Conservation (phyloP, 768 basidiomycete species). For the Boletus rex-veris region DNA sequence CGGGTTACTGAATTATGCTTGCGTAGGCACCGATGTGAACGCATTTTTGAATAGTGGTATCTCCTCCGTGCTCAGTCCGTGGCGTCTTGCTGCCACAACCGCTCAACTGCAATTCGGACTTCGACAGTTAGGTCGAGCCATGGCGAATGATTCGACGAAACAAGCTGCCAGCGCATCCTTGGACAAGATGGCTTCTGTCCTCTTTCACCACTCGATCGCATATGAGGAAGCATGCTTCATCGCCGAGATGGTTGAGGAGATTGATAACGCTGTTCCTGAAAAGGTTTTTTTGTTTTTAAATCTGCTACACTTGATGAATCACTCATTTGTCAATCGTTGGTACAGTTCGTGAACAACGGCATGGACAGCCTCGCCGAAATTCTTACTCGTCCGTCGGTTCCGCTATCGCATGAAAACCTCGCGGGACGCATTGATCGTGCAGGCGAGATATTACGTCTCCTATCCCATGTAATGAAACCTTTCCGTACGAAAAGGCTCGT, state of each 20-base stretch:
- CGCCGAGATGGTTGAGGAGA: constrained; percentile 72
- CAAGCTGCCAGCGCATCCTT: constrained; percentile 58
- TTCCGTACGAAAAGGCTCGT: constrained; percentile 47
- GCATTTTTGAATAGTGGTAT: constrained; percentile 57
- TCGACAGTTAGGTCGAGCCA: constrained; percentile 66
- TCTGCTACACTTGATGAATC: not conserved
- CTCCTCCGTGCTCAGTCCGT: constrained; percentile 70
- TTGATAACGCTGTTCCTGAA: constrained; percentile 58
- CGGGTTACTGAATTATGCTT: not conserved
- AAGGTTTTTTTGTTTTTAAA: constrained; percentile 62
- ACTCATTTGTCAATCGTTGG: not conserved
- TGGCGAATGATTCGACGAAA: constrained; percentile 51
- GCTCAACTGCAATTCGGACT: constrained; percentile 76
- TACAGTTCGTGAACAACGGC: constrained; percentile 73
- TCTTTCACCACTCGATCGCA: constrained; percentile 72
- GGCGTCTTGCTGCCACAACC: constrained; percentile 79
- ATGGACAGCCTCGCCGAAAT: constrained; percentile 61
- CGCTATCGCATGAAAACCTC: constrained; percentile 28
- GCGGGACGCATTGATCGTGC: constrained; percentile 47
- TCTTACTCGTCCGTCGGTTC: constrained; percentile 35
- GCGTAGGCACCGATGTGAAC: constrained; percentile 41
- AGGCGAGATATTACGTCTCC: constrained; percentile 65
- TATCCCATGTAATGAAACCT: constrained; percentile 66
- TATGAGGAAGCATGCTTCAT: constrained; percentile 81
- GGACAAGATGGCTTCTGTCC: constrained; percentile 59